Evolutionary conservation across 345 rosid species (phyloP), one percentile per base, ranked within the genome.

Genomic region (Rubroshorea leprosula): DNA sequence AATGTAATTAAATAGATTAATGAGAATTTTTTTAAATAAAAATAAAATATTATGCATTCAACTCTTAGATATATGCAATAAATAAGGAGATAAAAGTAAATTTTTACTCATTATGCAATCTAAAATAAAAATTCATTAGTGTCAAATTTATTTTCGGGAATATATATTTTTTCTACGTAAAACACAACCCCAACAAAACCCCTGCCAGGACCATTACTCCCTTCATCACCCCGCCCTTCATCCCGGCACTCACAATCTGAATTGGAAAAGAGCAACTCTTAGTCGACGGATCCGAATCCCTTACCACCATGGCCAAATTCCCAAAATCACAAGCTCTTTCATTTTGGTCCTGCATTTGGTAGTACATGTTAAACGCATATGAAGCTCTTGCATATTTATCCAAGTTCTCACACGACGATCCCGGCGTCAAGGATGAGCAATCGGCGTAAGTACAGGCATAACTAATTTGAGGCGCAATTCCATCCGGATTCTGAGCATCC

Each of bases 351-450:
- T 77, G 68, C 21, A 69, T 60, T 39, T 93, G 99, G 56, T 26
- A 90, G 54, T 68, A 81, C 84, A 74, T 80, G 62, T 90, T 94
- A 49, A 94, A 90, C 0, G 95, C 96, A 19, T 81, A 90, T 5
- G 97, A 94, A 9, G 57, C 31, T 55, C 66, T 81, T 1, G 64
- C 72, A 1, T 17, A 5, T 14, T n/a, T 3, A 19, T 68, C 76
- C 48, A 82, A 41, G 3, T 44, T 18, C 45, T 43, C 61, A 72
- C 99, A 87, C 0, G 89, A 57, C 5, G 78, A 49, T 0, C 84
- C 92, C 0, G 35, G 15, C 0, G 0, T 24, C 69, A 84, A 46
- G 41, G 66, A 50, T 0, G 92, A 66, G 71, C 96, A 94, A 55
- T 94, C 99, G 0, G 86, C 54, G 1, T 29, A 23, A 9, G 68